Percentiles rank a stretch among this genome's conserved stretches.
phyloP scores from a whole-genome alignment of 495 filamentous ascomycete genomes.

The Darksidea phi region DNA sequence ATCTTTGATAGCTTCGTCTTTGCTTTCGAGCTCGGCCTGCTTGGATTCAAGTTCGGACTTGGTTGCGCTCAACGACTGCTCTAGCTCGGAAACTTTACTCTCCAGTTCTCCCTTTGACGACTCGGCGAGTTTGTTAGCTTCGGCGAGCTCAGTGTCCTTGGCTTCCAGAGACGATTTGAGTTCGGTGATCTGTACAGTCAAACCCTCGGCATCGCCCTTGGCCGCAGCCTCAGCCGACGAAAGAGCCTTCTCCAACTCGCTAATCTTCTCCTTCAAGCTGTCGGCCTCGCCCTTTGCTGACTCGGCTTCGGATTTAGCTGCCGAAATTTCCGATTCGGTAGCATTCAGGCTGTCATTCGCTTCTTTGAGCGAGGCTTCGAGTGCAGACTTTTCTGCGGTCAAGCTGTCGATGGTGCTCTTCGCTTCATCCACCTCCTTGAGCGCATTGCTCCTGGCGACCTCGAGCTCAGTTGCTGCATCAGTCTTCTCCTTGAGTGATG shows the following conservation, averaged over 20 bases:
- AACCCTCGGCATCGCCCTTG: background rate
- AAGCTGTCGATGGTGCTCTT: too few species aligned
- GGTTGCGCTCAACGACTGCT: too few species aligned
- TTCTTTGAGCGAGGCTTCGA: too few species aligned
- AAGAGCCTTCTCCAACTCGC: background rate
- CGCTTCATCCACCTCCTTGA: too few species aligned
- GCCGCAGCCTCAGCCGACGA: background rate
- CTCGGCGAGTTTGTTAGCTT: background rate
- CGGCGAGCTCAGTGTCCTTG: slow-evolving; percentile 7
- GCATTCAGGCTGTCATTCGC: too few species aligned
- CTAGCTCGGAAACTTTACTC: background rate
- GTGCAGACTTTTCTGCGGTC: too few species aligned
- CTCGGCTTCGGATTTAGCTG: too few species aligned
- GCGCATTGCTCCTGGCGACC: too few species aligned
- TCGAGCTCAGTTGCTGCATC: too few species aligned
- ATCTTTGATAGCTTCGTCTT: background rate
- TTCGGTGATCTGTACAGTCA: slow-evolving; percentile 6
- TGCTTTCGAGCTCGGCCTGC: slow-evolving; percentile 1
- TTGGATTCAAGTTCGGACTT: slow-evolving; percentile 3
- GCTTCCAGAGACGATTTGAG: slow-evolving; percentile 12
- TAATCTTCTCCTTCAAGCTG: too few species aligned
- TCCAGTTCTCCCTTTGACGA: background rate
- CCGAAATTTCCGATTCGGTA: too few species aligned
- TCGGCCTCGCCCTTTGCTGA: too few species aligned
- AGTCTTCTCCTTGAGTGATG: slow-evolving; percentile 2